Evolutionary conservation across 1,139 yeast genomes (phyloP).

Genomic region (Saccharomyces uvarum): DNA sequence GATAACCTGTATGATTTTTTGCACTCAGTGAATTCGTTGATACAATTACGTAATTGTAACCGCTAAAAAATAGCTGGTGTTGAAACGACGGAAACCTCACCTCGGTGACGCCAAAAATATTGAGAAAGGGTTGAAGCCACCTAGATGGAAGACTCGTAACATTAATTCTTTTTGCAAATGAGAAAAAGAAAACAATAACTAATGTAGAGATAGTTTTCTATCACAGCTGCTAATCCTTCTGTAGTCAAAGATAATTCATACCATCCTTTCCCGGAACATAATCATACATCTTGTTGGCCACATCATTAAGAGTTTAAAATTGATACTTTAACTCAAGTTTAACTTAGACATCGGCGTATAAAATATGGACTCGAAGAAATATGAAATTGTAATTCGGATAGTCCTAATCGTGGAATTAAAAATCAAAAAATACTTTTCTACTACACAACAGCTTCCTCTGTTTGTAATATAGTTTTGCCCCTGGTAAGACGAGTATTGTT

Average conservation of each 20-base stretch:
- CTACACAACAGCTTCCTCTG: no score
- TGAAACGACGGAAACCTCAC: not conserved
- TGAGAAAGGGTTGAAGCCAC: not conserved
- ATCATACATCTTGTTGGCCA: not conserved
- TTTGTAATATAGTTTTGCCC: no score
- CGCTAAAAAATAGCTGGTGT: not conserved
- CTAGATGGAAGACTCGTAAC: not conserved
- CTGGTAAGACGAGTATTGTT: no score
- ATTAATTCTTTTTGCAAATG: not conserved
- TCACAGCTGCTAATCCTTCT: not conserved
- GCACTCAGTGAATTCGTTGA: not conserved
- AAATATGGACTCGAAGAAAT: no score
- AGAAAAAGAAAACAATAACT: not conserved
- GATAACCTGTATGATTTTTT: not conserved
- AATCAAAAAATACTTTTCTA: no score
- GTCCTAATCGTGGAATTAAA: no score
- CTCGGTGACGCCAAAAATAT: not conserved
- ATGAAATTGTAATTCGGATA: no score
- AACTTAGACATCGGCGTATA: no score
- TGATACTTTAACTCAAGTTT: no score
- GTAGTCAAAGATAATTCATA: not conserved
- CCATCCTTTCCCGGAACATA: no score
- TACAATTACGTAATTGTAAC: not conserved
- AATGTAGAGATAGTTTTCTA: not conserved
- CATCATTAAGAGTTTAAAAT: not conserved